These are phyloP conservation scores for Diaporthe aspalathi DNA, from an alignment of 2,329 filamentous ascomycete genomes.

Conservation along the genomic window DNA sequence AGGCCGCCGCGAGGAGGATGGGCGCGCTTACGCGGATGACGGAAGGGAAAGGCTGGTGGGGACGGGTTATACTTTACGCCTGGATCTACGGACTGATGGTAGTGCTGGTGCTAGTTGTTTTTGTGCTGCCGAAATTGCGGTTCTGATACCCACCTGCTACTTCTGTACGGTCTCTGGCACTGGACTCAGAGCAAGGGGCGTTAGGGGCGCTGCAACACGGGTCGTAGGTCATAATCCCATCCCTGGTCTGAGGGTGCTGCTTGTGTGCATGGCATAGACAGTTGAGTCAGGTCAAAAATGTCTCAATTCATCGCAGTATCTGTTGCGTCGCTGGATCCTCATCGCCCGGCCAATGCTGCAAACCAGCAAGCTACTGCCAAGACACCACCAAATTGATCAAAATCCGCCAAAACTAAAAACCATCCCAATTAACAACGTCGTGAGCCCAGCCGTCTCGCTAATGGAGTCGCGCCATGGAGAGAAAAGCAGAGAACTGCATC, in stretches of 20 bases:
- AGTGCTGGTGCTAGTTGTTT: constrained; percentile 81
- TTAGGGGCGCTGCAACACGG: neutral
- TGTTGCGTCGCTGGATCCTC: neutral
- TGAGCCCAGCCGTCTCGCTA: too few species aligned
- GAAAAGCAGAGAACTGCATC: neutral
- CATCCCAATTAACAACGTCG: too few species aligned
- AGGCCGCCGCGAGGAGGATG: constrained; percentile 81
- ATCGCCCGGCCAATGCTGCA: too few species aligned
- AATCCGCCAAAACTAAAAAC: neutral
- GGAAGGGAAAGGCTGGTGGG: constrained; percentile 90
- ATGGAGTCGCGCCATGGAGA: neutral
- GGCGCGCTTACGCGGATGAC: constrained; percentile 81
- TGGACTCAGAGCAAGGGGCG: neutral
- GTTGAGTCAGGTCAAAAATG: neutral
- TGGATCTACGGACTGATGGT: constrained; percentile 87
- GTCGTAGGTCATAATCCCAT: neutral
- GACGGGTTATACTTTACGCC: constrained; percentile 83
- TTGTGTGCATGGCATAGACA: neutral
- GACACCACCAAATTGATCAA: neutral
- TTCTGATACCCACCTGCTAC: constrained; percentile 65
- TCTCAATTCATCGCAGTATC: constrained; percentile 16
- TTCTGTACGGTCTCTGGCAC: neutral
- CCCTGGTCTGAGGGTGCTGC: too few species aligned
- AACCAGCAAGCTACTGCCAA: neutral
- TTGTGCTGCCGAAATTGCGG: constrained; percentile 86